phyloP scores from a whole-genome alignment of 83 land plant species.

The Picea abies region DNA sequence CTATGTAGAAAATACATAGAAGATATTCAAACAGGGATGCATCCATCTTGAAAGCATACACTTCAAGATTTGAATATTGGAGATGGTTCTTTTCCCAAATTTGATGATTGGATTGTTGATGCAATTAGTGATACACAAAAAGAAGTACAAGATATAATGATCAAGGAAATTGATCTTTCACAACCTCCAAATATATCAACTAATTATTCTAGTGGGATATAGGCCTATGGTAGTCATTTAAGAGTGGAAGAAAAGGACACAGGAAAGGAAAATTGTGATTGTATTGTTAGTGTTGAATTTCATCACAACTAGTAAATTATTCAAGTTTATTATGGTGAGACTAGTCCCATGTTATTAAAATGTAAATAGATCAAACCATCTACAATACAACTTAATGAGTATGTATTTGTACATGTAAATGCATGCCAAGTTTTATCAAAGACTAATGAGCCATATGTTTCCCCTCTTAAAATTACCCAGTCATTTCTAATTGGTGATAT shows the following conservation, averaged over 20 bases:
- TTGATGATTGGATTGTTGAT: background rate
- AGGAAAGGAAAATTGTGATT: too few species aligned
- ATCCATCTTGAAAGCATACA: too few species aligned
- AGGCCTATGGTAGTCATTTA: background rate
- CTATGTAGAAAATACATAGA: too few species aligned
- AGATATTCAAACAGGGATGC: too few species aligned
- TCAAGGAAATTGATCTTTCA: background rate
- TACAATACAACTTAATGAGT: background rate
- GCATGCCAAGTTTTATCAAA: background rate
- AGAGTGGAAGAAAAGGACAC: background rate
- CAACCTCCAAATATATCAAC: background rate
- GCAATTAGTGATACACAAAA: background rate
- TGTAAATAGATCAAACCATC: too few species aligned
- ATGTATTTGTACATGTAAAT: background rate
- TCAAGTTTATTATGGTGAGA: background rate
- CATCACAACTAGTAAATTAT: too few species aligned
- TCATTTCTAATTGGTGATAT: too few species aligned
- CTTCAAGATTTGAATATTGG: too few species aligned
- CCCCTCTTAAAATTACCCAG: background rate
- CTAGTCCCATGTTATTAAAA: background rate
- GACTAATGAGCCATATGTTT: background rate
- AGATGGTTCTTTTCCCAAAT: too few species aligned
- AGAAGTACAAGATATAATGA: background rate
- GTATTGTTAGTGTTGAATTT: too few species aligned
- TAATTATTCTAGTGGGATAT: background rate